phyloP scores from a whole-genome alignment of 345 rosid genomes.

The Ceriops tagal region DNA sequence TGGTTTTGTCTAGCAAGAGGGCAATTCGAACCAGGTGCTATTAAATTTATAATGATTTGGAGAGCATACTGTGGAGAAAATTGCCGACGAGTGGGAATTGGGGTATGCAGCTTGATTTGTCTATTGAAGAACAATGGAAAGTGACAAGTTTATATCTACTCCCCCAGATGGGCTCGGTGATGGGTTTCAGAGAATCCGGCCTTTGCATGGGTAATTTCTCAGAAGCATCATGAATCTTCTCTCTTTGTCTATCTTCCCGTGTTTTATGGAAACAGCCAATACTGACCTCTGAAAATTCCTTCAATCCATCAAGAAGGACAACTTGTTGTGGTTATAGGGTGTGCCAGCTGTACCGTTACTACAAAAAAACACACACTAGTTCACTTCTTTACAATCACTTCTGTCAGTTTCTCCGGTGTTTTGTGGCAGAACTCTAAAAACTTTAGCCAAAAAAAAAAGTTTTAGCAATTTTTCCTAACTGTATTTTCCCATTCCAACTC shows the following conservation, averaged over 20 bases:
- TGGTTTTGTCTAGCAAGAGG: slow-evolving; percentile 23
- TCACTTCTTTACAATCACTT: too few relatives aligned
- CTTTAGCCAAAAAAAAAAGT: not conserved
- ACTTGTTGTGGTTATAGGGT: too few relatives aligned
- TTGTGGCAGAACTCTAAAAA: not conserved
- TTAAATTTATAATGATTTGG: slow-evolving; percentile 47
- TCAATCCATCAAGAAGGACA: too few relatives aligned
- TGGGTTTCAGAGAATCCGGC: slow-evolving; percentile 47
- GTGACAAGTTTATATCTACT: slow-evolving; percentile 52
- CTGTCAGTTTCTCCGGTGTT: not conserved
- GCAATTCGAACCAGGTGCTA: slow-evolving; percentile 15
- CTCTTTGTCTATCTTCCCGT: not conserved
- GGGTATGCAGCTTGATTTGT: slow-evolving; percentile 40
- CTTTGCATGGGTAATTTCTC: slow-evolving; percentile 64
- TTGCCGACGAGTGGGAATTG: slow-evolving; percentile 48
- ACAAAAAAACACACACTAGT: too few relatives aligned
- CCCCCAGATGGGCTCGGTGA: slow-evolving; percentile 53
- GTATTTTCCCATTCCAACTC: not conserved
- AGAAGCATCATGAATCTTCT: not conserved
- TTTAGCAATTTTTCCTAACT: not conserved
- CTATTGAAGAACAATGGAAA: slow-evolving; percentile 61
- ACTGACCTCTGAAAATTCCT: not conserved
- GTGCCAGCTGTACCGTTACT: too few relatives aligned
- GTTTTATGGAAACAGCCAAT: not conserved
- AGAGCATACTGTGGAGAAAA: slow-evolving; percentile 40